phyloP scores from a whole-genome alignment of 768 basidiomycete genomes.

The Agrocybe pediades region DNA sequence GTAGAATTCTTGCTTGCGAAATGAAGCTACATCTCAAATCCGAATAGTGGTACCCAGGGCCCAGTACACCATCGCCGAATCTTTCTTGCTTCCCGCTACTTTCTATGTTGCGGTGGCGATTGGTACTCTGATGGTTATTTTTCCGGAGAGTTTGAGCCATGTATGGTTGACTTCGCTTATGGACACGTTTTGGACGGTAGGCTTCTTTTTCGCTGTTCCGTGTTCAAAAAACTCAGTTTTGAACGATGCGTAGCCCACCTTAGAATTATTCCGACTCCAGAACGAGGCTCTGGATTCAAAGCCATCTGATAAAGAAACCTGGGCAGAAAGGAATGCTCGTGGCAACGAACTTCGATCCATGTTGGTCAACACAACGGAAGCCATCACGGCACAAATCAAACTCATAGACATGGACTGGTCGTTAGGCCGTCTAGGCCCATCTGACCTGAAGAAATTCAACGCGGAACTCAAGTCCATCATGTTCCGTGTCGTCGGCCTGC shows the following conservation, averaged over 20 bases:
- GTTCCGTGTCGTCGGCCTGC: constrained; percentile 39
- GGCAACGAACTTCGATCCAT: constrained; percentile 26
- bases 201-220: constrained; percentile 6
- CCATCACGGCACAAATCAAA: constrained; percentile 34
- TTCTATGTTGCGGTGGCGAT: constrained; percentile 45
- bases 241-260: constrained; percentile 27
- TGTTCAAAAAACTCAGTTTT: not conserved
- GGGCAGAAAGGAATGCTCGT: constrained; percentile 28
- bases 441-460: constrained; percentile 40
- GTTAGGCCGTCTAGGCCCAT: constrained; percentile 42
- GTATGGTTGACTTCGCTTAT: constrained; percentile 38
- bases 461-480: constrained; percentile 39
- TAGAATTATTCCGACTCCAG: constrained; percentile 34
- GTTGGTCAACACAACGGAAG: constrained; percentile 32
- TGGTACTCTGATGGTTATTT: constrained; percentile 37
- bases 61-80: constrained; percentile 40
- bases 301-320: constrained; percentile 36
- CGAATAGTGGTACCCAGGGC: constrained; percentile 37
- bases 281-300: constrained; percentile 27
- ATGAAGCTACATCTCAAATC: not conserved
- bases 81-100: constrained; percentile 38
- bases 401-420: constrained; percentile 44
- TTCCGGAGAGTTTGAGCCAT: constrained; percentile 45
- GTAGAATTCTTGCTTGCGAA: not conserved
- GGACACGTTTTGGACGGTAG: constrained; percentile 30